Base-by-base conservation (phyloP, 2,329 filamentous ascomycete genomes). In the Metarhizium robertsii region DNA sequence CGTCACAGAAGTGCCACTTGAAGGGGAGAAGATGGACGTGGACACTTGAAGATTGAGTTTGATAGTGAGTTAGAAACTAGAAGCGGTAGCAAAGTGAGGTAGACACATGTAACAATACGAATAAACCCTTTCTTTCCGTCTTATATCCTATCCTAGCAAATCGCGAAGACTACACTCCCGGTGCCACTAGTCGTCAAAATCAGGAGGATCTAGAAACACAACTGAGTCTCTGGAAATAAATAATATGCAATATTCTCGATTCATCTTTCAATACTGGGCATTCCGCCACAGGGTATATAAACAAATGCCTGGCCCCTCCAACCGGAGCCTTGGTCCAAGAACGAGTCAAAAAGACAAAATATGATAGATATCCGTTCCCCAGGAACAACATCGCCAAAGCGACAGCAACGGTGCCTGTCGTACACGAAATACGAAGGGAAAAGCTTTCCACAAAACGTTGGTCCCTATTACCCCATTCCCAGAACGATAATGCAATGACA, bases 1-100 rank as follows among this genome's bases (percentile, higher is more conserved):
- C 34, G 88, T 99, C 57, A 86, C 95, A 65, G 92, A 97, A 70
- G 73, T 96, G 65, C 81, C 86, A 55, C 80, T 84, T 55, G 84
- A 87, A 60, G 81, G 81, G 52, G 85, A 88, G 68, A 78, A 75
- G 68, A 88, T 88, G 85, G 84, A 88, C 64, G 76, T 87, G 49
- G 84, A 87, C 69, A 73, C 77, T 66, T 87, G 56, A 56, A 13
- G 11, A 20, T 8, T 20, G 3, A 6, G 34, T 14, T 16, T 20
- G n/a, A 20, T 43, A 8, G 13, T 18, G 2, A 14, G 25, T 42
- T 20, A 36, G 14, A 47, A 50, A 42, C 6, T 30, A 54, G 36
- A 50, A 43, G 47, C 25, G 38, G 32, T 46, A 40, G 18, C 47
- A 48, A 16, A 38, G 30, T 20, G 42, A 53, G 34, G 45, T 49